Evolutionary conservation across 192 early-diverging fungal species (phyloP), one percentile per base, ranked within the genome.

Genomic region (Coemansia sp.): DNA sequence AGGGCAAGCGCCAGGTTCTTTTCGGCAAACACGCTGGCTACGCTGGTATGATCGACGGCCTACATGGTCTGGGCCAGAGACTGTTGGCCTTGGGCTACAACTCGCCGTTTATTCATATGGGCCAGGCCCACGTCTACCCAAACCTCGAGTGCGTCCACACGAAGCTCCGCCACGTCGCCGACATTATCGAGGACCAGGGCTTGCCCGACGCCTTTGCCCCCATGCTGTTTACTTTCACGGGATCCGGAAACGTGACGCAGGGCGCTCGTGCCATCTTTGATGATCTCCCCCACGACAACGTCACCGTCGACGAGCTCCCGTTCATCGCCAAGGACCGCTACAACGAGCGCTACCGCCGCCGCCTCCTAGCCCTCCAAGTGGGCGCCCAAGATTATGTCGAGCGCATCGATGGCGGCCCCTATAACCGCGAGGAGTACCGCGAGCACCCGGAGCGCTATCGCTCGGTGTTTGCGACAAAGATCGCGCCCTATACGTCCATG

Each of bases 21-120:
- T 99, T 99, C 83, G 93, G 94, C 59, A 89, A 86, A 42, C 92
- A 93, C 61, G 97, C 97, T 1, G 97, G 97, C 9, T 94, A 95
- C 61, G 95, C 95, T 13, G 96, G 93, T 33, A 91, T 96, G 88
- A 89, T 99, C 62, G 95, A 99, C 59, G 86, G 89, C 6, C 77
- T 97, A 16, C 95, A 99, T 61, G 94, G 91, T 14, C 84, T 99
- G 60, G 97, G 97, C 4, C 91, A 93, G 66, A 84, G 95, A 12
- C 76, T 99, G 56, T 86, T 99, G 25, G 94, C 93, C 3, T 72
- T 91, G 6, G 97, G 95, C 2, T 94, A 95, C 75, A 94, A 92
- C 70, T 95, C 91, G 50, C 95, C 97, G n/a, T 96, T 99, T 70
- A 83, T 97, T 79, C 83, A 91, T 64, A 83, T 87, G 45, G 85